These are phyloP conservation scores for Diplodia intermedia DNA, from an alignment of 2,329 filamentous ascomycete genomes.

Conservation along the genomic window DNA sequence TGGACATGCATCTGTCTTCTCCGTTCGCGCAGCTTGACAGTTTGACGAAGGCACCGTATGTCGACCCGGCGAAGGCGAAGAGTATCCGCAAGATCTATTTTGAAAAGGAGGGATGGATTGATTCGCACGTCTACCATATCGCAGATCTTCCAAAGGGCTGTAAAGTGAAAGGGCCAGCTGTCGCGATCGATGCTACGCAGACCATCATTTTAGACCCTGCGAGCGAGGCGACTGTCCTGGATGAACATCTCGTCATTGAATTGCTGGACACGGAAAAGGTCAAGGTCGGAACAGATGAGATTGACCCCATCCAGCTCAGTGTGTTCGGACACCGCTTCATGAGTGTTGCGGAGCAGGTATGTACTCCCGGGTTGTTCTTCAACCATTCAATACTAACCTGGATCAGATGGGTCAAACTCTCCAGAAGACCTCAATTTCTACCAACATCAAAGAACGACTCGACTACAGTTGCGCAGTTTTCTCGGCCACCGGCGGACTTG, in stretches of 20 bases:
- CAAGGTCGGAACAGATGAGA: slow-evolving; percentile 21
- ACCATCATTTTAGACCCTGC: slow-evolving; percentile 52
- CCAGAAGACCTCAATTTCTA: slow-evolving; percentile 38
- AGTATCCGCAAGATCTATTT: slow-evolving; percentile 64
- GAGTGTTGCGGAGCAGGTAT: slow-evolving; percentile 38
- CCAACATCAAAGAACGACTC: slow-evolving; percentile 43
- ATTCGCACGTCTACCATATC: slow-evolving; percentile 40
- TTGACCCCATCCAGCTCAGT: slow-evolving; percentile 36
- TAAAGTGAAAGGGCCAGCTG: slow-evolving; percentile 41
- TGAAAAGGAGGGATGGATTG: slow-evolving; percentile 37
- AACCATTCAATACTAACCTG: not conserved
- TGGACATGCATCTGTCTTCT: slow-evolving; percentile 46
- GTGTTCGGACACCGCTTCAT: slow-evolving; percentile 40
- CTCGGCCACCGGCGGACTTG: slow-evolving; percentile 37
- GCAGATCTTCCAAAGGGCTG: slow-evolving; percentile 37
- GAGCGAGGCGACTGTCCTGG: slow-evolving; percentile 39
- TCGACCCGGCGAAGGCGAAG: slow-evolving; percentile 69
- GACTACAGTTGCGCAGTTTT: slow-evolving; percentile 42
- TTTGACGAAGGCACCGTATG: slow-evolving; percentile 63
- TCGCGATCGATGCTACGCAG: slow-evolving; percentile 53
- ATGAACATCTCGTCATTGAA: slow-evolving; percentile 52
- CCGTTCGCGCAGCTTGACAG: slow-evolving; percentile 51
- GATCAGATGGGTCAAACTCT: slow-evolving; percentile 38
- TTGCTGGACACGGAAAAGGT: slow-evolving; percentile 46
- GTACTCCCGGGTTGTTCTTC: not conserved